phyloP scores from a whole-genome alignment of 1,284 basidiomycete species.

The Cryptococcus neoformans region DNA sequence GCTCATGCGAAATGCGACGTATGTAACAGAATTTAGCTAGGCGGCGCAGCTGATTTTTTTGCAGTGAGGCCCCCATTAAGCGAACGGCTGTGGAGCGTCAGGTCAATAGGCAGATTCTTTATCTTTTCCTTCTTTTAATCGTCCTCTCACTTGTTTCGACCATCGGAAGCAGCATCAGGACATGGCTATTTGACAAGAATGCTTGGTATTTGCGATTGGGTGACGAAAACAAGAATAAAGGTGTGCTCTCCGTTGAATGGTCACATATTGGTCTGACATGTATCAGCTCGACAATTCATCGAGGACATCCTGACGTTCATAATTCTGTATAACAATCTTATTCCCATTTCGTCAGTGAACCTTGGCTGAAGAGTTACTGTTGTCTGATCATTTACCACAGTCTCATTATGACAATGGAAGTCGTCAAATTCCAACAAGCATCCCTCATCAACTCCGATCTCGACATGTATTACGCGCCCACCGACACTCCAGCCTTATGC shows the following conservation, averaged over 20 bases:
- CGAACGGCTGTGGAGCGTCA: conserved; percentile 93
- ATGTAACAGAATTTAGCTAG: conserved; percentile 43
- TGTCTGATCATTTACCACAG: conserved; percentile 19
- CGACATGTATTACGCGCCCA: conserved; percentile 91
- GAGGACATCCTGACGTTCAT: conserved; percentile 98
- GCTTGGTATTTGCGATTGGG: conserved; percentile 73
- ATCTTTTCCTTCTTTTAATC: conserved; percentile 84
- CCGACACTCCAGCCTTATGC: conserved; percentile 95
- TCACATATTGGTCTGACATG: conserved; percentile 3
- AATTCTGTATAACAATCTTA: conserved; percentile 98
- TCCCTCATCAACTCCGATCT: conserved; percentile 95
- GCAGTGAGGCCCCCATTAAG: conserved; percentile 82
- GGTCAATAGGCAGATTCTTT: conserved; percentile 97
- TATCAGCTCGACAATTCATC: conserved; percentile 67
- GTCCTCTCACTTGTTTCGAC: conserved; percentile 87
- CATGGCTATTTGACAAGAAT: conserved; percentile 70
- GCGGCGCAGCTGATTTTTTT: not conserved
- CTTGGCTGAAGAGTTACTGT: not conserved
- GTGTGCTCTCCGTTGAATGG: conserved; percentile 15
- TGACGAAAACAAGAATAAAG: conserved; percentile 45
- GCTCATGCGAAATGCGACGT: conserved; percentile 91
- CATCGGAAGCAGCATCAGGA: conserved; percentile 83
- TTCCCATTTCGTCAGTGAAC: conserved; percentile 77
- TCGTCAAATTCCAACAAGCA: conserved; percentile 98
- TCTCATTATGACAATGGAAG: conserved; percentile 98